Evolutionary conservation across 441 rosid species (phyloP), one percentile per base, ranked within the genome.

Genomic region (Syzygium syzygioides): DNA sequence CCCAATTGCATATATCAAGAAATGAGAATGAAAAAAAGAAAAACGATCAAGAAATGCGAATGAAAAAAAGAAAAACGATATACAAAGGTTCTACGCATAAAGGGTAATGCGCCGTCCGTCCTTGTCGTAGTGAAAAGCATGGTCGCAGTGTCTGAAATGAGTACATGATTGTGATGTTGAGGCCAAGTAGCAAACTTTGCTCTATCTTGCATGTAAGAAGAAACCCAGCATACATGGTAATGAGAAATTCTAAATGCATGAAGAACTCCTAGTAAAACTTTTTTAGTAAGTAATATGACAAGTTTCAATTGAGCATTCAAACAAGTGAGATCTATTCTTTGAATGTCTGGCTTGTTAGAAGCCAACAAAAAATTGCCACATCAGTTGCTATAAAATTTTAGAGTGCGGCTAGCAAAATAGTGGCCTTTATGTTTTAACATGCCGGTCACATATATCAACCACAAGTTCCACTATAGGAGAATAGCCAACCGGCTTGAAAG

Each of bases 391-490:
- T 60, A 14, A 28, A n/a, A 28, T 28, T 14, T 28, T 1, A 60
- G 68, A 62, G 37, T 1, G 12, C 71, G 15, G 7, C 5, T 4
- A 64, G 37, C 71, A 3, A 6, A 15, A 64, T 0, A 34, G 9
- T n/a, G 34, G 19, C 19, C 0, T 0, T 28, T 6, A 62, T 1
- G 1, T n/a, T 62, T 62, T 62, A 62, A n/a, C 14, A 14, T 17
- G 68, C 14, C 1, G 14, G 17, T 62, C 34, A 62, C 1, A 0
- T 30, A 64, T 64, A n/a, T n/a, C n/a, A n/a, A n/a, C n/a, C n/a
- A n/a, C n/a, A n/a, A n/a, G n/a, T n/a, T n/a, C n/a, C n/a, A n/a
- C n/a, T 62, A 14, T 7, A n/a, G 34, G 68, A n/a, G 19, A 62
- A n/a, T 62, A 8, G 68, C 10, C 68, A n/a, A 7, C 4, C 0